phyloP scores from a whole-genome alignment of 345 rosid species.

The Camelina hispida region DNA sequence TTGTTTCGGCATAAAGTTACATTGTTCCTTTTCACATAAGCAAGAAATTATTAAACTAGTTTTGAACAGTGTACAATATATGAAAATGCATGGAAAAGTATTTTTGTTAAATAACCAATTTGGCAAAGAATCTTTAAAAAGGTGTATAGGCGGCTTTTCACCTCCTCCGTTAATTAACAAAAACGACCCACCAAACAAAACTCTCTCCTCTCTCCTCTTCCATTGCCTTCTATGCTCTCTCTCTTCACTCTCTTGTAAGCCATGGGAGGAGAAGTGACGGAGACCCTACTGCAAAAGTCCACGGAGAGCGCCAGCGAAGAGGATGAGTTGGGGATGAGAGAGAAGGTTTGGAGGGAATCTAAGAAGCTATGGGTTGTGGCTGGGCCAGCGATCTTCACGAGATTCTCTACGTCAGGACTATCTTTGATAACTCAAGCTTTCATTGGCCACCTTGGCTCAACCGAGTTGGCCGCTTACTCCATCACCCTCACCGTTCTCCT shows the following conservation, averaged over 20 bases:
- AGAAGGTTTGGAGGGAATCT: conserved; percentile 58
- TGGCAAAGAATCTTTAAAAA: conserved; percentile 5
- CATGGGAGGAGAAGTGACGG: conserved; percentile 43
- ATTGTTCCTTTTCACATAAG: too few relatives aligned
- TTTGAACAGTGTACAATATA: neutral
- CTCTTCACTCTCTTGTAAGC: conserved; percentile 5
- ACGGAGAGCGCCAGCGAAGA: conserved; percentile 4
- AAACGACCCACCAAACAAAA: neutral
- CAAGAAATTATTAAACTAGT: too few relatives aligned
- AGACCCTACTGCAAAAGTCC: conserved; percentile 36
- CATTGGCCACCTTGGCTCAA: conserved; percentile 70
- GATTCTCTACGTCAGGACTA: conserved; percentile 67
- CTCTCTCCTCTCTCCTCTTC: neutral
- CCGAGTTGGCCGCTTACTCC: conserved; percentile 75
- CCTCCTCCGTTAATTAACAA: conserved; percentile 4
- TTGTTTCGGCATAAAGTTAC: too few relatives aligned
- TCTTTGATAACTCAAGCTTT: conserved; percentile 66
- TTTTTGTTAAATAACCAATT: neutral
- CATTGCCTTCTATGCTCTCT: neutral
- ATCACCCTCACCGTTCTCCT: conserved; percentile 64
- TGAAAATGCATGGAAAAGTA: neutral
- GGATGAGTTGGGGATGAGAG: conserved; percentile 39
- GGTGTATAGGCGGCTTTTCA: neutral
- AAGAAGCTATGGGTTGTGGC: conserved; percentile 79
- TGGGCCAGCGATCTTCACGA: conserved; percentile 76